Conservation (phyloP, 306 rosid genomes). For the Acacia melanoxylon region DNA sequence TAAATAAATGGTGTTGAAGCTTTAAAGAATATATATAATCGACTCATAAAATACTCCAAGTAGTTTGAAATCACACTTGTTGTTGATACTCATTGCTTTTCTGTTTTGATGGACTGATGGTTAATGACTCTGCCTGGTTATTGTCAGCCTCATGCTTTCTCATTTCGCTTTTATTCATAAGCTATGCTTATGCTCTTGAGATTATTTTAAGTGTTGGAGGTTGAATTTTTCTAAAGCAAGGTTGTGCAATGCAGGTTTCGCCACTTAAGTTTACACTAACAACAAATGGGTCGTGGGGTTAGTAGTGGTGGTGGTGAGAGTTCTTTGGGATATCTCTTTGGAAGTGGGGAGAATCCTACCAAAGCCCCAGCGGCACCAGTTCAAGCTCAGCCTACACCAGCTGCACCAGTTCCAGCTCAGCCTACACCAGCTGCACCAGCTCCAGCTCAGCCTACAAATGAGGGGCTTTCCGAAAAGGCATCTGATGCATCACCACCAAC, state of each 20-base stretch:
- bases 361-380: slow-evolving; percentile 32
- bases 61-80: not conserved
- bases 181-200: not conserved
- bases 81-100: not conserved
- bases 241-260: slow-evolving; percentile 34
- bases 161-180: not conserved
- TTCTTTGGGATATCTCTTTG: slow-evolving; percentile 85
- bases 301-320: slow-evolving; percentile 89
- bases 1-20: no score
- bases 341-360: slow-evolving; percentile 54
- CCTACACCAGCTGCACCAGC: slow-evolving; percentile 28
- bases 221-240: not conserved
- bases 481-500: slow-evolving; percentile 35
- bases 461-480: not conserved
- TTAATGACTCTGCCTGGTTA: slow-evolving; percentile 1
- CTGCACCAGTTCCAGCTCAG: slow-evolving; percentile 28
- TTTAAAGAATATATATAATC: not conserved
- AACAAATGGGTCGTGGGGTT: slow-evolving; percentile 81
- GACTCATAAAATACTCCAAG: not conserved
- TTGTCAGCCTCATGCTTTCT: not conserved
- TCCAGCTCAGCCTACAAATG: slow-evolving; percentile 36
- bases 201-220: not conserved
- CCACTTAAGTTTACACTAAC: slow-evolving; percentile 1
- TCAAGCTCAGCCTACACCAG: slow-evolving; percentile 38
- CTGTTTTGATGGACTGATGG: not conserved